Evolutionary conservation across 495 filamentous ascomycete genomes (phyloP).

Genomic region (Penicillium mononematosum): DNA sequence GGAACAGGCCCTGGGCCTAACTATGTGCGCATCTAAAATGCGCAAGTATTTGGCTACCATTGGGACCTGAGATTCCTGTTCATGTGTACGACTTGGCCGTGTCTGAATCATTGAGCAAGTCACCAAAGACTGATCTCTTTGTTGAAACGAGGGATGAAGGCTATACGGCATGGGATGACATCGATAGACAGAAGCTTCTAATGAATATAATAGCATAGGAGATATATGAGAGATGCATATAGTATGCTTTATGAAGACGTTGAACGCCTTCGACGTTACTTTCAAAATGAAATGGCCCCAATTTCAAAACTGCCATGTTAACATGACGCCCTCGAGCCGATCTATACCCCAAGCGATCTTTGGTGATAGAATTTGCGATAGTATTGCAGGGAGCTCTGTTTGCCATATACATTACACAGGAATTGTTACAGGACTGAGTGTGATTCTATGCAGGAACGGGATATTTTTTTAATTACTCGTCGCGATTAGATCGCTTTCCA

Average conservation of each 20-base stretch:
- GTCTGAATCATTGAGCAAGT: no score
- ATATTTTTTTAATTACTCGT: conserved; percentile 37
- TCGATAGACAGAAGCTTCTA: neutral
- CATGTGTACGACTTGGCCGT: no score
- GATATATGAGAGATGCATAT: neutral
- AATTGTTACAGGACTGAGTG: conserved; percentile 1
- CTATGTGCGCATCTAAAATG: no score
- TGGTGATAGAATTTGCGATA: neutral
- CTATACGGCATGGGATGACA: no score
- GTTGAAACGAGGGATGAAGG: no score
- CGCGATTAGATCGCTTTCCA: conserved; percentile 30
- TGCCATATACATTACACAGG: neutral
- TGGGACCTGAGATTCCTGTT: no score
- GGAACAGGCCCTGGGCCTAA: neutral
- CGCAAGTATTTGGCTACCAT: no score
- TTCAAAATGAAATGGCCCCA: neutral
- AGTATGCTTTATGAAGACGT: neutral
- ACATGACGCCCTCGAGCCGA: neutral
- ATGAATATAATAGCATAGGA: neutral
- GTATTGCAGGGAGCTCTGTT: neutral
- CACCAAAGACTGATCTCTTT: no score
- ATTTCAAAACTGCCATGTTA: neutral
- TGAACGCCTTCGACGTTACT: neutral
- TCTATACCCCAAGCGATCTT: neutral
- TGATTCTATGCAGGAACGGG: conserved; percentile 25